Evolutionary conservation across 129 eudicot species (phyloP).

Genomic region (Tanacetum coccineum): DNA sequence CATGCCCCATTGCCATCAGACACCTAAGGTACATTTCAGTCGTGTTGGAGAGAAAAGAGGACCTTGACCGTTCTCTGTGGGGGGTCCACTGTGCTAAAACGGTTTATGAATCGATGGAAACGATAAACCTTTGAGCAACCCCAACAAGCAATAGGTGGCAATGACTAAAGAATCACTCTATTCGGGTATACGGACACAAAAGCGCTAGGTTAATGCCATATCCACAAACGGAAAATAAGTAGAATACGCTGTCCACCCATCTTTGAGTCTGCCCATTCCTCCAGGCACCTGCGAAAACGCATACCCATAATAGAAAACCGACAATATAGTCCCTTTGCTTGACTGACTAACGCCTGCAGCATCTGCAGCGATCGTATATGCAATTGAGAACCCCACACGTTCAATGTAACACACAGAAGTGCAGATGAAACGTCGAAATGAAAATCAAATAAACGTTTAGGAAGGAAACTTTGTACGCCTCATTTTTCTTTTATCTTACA

Average conservation of each 20-base stretch:
- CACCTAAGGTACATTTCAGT: constrained; percentile 89
- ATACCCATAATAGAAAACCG: constrained; percentile 83
- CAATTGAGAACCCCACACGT: constrained; percentile 88
- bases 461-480: constrained; percentile 46
- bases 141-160: constrained; percentile 81
- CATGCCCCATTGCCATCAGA: constrained; percentile 77
- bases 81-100: constrained; percentile 93
- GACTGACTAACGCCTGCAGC: constrained; percentile 73
- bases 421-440: constrained; percentile 68
- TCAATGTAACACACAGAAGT: constrained; percentile 85
- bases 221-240: background rate
- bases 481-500: constrained; percentile 37
- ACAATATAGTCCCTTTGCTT: constrained; percentile 81
- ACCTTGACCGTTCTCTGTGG: constrained; percentile 86
- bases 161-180: constrained; percentile 40
- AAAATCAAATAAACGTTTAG: constrained; percentile 74
- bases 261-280: constrained; percentile 13
- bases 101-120: constrained; percentile 87
- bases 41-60: constrained; percentile 84
- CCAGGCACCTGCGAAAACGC: constrained; percentile 32
- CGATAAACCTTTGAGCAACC: constrained; percentile 82
- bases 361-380: constrained; percentile 91
- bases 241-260: constrained; percentile 11
- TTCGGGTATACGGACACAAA: constrained; percentile 9
- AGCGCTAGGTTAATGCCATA: constrained; percentile 15